A percentile compares a stretch with the other conserved stretches of the same genome.
These are phyloP conservation scores for Lagenidium sp. DNA, from an alignment of 352 stramenopile species.

Conservation along the genomic window DNA sequence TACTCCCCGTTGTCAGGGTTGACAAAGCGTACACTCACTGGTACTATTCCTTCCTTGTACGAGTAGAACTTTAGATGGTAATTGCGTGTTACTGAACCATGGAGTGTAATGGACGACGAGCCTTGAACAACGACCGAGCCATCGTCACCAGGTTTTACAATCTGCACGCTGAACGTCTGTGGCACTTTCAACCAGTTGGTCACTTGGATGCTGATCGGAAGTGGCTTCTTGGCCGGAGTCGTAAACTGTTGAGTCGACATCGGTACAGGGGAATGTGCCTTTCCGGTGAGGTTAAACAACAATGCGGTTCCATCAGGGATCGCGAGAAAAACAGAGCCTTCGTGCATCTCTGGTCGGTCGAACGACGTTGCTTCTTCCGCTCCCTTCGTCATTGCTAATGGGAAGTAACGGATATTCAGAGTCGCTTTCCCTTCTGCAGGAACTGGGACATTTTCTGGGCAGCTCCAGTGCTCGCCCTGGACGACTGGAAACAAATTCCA, in stretches of 20 bases:
- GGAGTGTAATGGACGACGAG: slow-evolving; percentile 56
- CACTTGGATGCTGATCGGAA: slow-evolving; percentile 58
- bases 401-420: slow-evolving; percentile 69
- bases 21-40: slow-evolving; percentile 64
- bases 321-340: slow-evolving; percentile 85
- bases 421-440: slow-evolving; percentile 51
- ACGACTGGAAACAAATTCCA: slow-evolving; percentile 88
- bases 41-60: slow-evolving; percentile 64
- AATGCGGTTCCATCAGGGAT: slow-evolving; percentile 86
- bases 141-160: slow-evolving; percentile 24
- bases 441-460: slow-evolving; percentile 74
- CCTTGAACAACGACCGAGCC: slow-evolving; percentile 55
- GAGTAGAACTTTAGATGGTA: slow-evolving; percentile 88
- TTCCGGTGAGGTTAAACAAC: slow-evolving; percentile 81
- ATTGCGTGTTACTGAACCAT: slow-evolving; percentile 34
- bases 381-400: slow-evolving; percentile 76
- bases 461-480: slow-evolving; percentile 82
- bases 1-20: slow-evolving; percentile 85
- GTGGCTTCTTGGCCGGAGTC: slow-evolving; percentile 72
- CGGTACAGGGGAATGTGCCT: slow-evolving; percentile 40
- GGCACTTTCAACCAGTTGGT: slow-evolving; percentile 85
- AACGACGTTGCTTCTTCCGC: slow-evolving; percentile 9
- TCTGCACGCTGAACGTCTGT: slow-evolving; percentile 74
- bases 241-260: slow-evolving; percentile 30
- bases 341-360: slow-evolving; percentile 39